Base-by-base conservation (phyloP, 495 filamentous ascomycete genomes). In the Penicillium antarcticum region DNA sequence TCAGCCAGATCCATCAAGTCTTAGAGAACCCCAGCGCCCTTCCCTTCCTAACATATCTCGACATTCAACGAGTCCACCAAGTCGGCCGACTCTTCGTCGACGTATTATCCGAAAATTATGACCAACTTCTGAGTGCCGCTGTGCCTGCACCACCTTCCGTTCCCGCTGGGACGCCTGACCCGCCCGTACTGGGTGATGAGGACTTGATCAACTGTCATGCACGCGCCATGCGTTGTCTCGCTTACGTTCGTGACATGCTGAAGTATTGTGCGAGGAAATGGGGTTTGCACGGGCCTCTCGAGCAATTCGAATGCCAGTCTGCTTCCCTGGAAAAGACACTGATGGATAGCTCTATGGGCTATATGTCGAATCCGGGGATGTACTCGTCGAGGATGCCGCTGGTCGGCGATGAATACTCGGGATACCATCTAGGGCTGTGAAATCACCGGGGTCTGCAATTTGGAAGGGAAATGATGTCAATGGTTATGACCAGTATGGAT, bases 21-120 rank as follows among this genome's bases (percentile, higher is more conserved):
- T 53, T 74, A 24, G 59, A 69, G 34, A 68, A 69, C 31, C 63
- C 60, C 2, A 62, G 48, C 29, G 41, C 51, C 45, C 44, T 73
- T 7, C 62, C 69, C 13, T 66, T 69, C 37, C 42, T 75, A 26
- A 69, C 64, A 11, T 71, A 64, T 32, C 52, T 73, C 29, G 73
- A 77, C 40, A 67, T 77, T 47, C 67, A 72, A 24, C 69, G 73
- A 13, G 66, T 61, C 12, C 62, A 65, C 18, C 72, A 74, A 51
- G 61, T 71, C 34, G 60, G 67, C 31, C 62, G 49, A 39, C 62
- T 58, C 12, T 66, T 75, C 16, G 52, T 71, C 18, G 41, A 63
- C 13, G 53, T 71, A 3, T 43, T 77, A 34, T 56, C 55, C 29
- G 58, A 67, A 6, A 57, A 69, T 42, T 66, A 66, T 24, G 70